Evolutionary conservation across 768 basidiomycete genomes (phyloP), one percentile per base, ranked within the genome.

Genomic region (Solioccasus polychromus): DNA sequence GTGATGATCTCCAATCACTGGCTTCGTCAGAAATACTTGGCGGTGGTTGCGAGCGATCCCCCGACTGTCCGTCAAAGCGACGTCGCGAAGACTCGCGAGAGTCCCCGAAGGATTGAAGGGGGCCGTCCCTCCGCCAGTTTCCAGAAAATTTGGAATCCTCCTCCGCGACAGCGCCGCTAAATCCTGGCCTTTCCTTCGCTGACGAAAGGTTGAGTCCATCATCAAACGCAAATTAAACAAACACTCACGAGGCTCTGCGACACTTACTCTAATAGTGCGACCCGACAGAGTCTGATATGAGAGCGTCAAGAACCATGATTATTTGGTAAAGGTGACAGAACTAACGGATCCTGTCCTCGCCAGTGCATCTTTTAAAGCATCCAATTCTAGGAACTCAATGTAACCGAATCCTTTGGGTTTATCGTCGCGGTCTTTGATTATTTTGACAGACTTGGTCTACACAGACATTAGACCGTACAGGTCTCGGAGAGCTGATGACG

Each of bases 341-440:
- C 88, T 62, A 50, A 92, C 90, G 24, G 76, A 64, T 43, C 87
- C 88, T 20, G 73, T 78, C 68, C 81, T 85, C 18, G 74, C 68
- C 29, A 99, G 69, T 5, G 87, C 96, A 47, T 83, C 83, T 69
- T 94, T 94, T 40, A 98, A 70, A 37, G 81, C 85, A 17, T 94
- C 91, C 46, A 92, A 60, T 42, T 85, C 86, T n/a, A 76, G 78
- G 60, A 98, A 98, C 63, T 99, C 96, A 47, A 97, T 82, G 64
- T 99, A 98, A 26, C 95, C 96, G 69, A 97, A 98, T 1, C 96
- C 96, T 67, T 97, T 97, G 17, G 94, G 91, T 63, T 92, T 92
- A 39, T 94, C 93, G 42, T 94, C 93, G 47, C 82, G 78, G 57
- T 94, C 94, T 62, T 79, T 85, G 67, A 98, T 95, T 50, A 98